A percentile compares a stretch with the other conserved stretches of the same genome.
Evolutionary conservation across 2,329 filamentous ascomycete genomes (phyloP).

Genomic region (Dendrostoma leiphaemia): DNA sequence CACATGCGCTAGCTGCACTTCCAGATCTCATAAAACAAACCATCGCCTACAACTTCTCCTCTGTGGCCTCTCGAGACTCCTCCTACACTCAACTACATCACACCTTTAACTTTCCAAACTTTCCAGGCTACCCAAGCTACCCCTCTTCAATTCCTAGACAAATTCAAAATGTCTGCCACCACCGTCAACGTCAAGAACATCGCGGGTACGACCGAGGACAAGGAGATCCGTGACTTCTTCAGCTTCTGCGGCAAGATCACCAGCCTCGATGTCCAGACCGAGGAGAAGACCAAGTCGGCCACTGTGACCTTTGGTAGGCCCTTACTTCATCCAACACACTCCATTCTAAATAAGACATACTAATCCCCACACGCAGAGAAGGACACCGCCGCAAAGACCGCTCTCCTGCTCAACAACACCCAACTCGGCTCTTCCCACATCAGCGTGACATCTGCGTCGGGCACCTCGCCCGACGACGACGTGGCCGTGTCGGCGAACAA

Average conservation of each 20-base stretch:
- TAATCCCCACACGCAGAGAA: constrained; percentile 61
- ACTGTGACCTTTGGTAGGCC: constrained; percentile 74
- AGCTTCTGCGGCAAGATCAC: constrained; percentile 95
- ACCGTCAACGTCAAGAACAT: constrained; percentile 92
- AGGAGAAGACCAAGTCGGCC: constrained; percentile 72
- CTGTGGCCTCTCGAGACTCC: neutral
- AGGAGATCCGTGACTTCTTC: constrained; percentile 96
- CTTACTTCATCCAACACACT: neutral
- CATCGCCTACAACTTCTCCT: neutral
- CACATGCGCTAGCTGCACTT: neutral
- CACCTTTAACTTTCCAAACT: neutral
- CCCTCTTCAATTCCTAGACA: neutral
- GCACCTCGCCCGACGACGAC: constrained; percentile 55
- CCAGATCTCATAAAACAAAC: neutral
- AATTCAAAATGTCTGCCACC: constrained; percentile 50
- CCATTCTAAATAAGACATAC: neutral
- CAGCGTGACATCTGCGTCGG: constrained; percentile 65
- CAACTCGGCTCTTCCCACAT: constrained; percentile 88
- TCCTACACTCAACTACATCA: neutral
- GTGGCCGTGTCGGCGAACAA: constrained; percentile 56
- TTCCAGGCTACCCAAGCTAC: neutral
- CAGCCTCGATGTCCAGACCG: constrained; percentile 70
- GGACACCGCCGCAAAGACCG: constrained; percentile 93
- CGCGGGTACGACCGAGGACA: constrained; percentile 74
- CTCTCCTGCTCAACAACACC: constrained; percentile 94